A percentile compares a stretch with the other conserved stretches of the same genome.
These are phyloP conservation scores for Colletotrichum noveboracense DNA, from an alignment of 2,329 filamentous ascomycete species.

Conservation along the genomic window DNA sequence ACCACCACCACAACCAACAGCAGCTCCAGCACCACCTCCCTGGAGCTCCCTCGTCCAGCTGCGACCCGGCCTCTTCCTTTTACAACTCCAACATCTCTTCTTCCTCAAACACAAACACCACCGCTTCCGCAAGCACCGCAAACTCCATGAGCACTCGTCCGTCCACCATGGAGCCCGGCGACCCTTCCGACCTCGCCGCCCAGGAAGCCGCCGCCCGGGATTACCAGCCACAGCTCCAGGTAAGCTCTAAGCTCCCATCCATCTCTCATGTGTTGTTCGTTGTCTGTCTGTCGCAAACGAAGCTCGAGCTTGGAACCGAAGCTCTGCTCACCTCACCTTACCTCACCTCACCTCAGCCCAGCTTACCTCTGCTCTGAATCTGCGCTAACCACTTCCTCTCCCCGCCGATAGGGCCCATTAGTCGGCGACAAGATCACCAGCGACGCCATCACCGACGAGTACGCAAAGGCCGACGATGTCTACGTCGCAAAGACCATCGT, in stretches of 20 bases:
- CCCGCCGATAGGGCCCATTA: conserved; percentile 70
- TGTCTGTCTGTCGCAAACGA: neutral
- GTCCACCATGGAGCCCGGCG: conserved; percentile 25
- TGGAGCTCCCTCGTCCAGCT: neutral
- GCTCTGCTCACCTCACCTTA: neutral
- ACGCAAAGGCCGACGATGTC: conserved; percentile 84
- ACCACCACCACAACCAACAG: neutral
- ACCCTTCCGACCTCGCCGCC: conserved; percentile 53
- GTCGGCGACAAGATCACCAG: conserved; percentile 82
- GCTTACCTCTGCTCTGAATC: neutral
- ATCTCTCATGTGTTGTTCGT: neutral
- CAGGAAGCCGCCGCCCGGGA: conserved; percentile 66
- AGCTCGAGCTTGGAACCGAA: neutral
- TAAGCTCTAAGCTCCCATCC: conserved; percentile 31
- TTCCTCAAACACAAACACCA: neutral
- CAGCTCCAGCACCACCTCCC: conserved; percentile 3
- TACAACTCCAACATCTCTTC: conserved; percentile 6
- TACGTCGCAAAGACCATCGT: conserved; percentile 90
- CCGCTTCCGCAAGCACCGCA: conserved; percentile 17
- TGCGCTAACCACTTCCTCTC: neutral
- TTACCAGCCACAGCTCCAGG: conserved; percentile 63
- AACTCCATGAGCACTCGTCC: conserved; percentile 40
- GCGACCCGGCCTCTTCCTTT: conserved; percentile 14
- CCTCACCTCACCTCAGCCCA: neutral
- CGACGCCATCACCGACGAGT: conserved; percentile 80